Base-by-base conservation (phyloP, 2,329 filamentous ascomycete species). In the Stemphylium lycopersici region DNA sequence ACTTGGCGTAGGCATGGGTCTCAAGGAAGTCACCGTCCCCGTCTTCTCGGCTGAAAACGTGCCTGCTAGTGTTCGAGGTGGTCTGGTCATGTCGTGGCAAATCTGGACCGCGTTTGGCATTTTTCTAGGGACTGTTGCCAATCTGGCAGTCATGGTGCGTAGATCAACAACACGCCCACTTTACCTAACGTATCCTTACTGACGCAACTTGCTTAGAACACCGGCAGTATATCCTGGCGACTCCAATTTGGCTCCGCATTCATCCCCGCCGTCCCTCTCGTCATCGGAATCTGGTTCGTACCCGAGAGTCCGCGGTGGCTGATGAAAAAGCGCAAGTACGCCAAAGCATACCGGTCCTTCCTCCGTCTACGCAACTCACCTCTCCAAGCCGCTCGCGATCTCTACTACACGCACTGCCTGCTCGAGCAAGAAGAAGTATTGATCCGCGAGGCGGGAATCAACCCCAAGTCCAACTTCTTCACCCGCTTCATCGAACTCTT, bases 401-500 rank as follows among this genome's bases (percentile, higher is more conserved):
- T 79, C 5, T 78, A 77, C 65, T 77, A 77, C 51, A 75, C 73
- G 20, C 70, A 78, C 48, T 69, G 69, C 13, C 69, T 76, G 41
- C 67, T 78, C 12, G 58, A 64, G 4, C 63, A 74, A 38, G 74
- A 76, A 49, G 69, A 73, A 13, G 56, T 71, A 0, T 52, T 77
- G 32, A 54, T 75, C 33, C 61, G 67, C 13, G 62, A 74, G 34
- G 62, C 68, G n/a, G 66, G 67, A 15, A 48, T 77, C 20, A 68
- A 69, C 40, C 62, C 67, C 7, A 71, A 72, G 47, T 55, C 53
- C n/a, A 78, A 75, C 55, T 69, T 78, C 50, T 73, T 78, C 58
- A 76, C 67, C 1, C 71, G 76, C 34, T 77, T 78, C 57, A 33
- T 81, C 33, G 84, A 90, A 68, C 70, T 84, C 0, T 89, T 91